Evolutionary conservation across 257 asterid genomes (phyloP).

Genomic region (Gentiana straminea): DNA sequence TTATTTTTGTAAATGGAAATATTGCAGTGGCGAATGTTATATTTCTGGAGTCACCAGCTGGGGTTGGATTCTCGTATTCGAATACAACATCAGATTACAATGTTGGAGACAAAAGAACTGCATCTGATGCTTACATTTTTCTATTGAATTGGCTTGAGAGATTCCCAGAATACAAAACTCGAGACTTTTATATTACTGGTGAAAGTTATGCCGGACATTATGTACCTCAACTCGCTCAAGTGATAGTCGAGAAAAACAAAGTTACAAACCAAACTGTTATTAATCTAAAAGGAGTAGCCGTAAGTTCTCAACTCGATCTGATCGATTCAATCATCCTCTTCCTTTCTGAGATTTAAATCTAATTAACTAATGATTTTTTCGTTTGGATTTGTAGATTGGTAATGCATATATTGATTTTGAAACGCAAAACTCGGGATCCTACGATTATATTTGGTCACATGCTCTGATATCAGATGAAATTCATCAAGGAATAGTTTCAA

Average conservation of each 20-base stretch:
- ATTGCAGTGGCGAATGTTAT: constrained; percentile 58
- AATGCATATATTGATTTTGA: constrained; percentile 36
- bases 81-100: constrained; percentile 46
- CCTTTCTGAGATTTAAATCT: too few species aligned
- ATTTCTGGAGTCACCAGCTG: constrained; percentile 68
- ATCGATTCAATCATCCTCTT: too few species aligned
- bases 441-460: constrained; percentile 43
- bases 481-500: constrained; percentile 23
- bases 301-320: constrained; percentile 14
- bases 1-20: background rate
- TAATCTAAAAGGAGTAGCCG: constrained; percentile 55
- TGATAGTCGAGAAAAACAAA: constrained; percentile 38
- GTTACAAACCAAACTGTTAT: constrained; percentile 38
- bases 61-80: constrained; percentile 73
- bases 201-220: constrained; percentile 77
- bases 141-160: constrained; percentile 60
- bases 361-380: too few species aligned
- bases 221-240: constrained; percentile 58
- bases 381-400: constrained; percentile 34
- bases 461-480: constrained; percentile 63
- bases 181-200: constrained; percentile 48
- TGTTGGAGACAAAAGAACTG: constrained; percentile 40
- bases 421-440: constrained; percentile 19
- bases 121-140: constrained; percentile 46
- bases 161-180: constrained; percentile 50